Base-by-base conservation (phyloP, 1,284 basidiomycete species). In the Calocybe gambosa region DNA sequence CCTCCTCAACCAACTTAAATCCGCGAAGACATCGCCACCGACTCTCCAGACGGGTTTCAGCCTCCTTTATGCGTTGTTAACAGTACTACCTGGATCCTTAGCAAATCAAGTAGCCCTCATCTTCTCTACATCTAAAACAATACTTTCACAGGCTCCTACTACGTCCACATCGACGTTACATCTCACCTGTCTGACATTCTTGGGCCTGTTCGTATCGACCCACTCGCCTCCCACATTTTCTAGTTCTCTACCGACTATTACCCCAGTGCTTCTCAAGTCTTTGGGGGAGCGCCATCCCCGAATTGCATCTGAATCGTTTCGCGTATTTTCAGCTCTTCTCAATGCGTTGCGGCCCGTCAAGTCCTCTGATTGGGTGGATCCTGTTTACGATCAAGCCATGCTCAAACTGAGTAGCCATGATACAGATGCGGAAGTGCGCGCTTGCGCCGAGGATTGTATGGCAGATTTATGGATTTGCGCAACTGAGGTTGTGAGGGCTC, bases 341-440 rank as follows among this genome's bases (percentile, higher is more conserved):
- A 80, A 77, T 53, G 70, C 79, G 2, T 65, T 78, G 41, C 78
- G 76, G 45, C 84, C 87, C 1, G 63, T 84, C 36, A 81, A 80
- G 56, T 63, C 67, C 13, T 67, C 62, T 3, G 75, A 77, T 23
- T 85, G 87, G 78, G 67, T 80, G 1, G 79, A 87, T 49, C 58
- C 68, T 6, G 72, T 97, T 3, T 95, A 93, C 62, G 68, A 78
- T 9, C 84, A 88, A 44, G 85, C 89, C 2, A 70, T 88, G 1
- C 63, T 69, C 16, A 76, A 92, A 29, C 69, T 99, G 33, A 78
- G 72, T 42, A 87, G 80, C 43, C 78, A 87, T 49, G 89, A 92
- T 52, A 92, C 93, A 3, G 95, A 98, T 62, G 84, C 90, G 9
- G 93, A 97, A 54, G 91, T 99, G 26, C 82, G 91, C 34, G 77